These are phyloP conservation scores for Vinca major DNA, from an alignment of 305 asterid genomes.

Conservation along the genomic window DNA sequence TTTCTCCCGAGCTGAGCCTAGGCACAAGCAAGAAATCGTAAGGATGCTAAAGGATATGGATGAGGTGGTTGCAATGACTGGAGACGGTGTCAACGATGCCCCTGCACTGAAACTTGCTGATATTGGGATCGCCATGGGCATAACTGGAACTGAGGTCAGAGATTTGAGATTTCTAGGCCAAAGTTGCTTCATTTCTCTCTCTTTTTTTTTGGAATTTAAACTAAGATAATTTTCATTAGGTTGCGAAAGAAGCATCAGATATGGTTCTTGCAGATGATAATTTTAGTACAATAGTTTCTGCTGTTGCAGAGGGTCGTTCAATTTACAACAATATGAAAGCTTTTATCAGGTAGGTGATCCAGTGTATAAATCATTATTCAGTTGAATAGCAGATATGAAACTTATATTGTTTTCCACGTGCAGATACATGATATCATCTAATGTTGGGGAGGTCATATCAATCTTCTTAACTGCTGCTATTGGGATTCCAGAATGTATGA, in stretches of 20 bases:
- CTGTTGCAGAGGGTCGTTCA: constrained; percentile 85
- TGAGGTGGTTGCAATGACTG: constrained; percentile 94
- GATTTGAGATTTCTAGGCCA: neutral
- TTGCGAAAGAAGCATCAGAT: constrained; percentile 86
- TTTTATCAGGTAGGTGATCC: constrained; percentile 56
- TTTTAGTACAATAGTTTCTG: constrained; percentile 85
- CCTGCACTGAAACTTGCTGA: constrained; percentile 93
- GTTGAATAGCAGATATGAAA: neutral
- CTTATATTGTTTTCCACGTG: constrained; percentile 14
- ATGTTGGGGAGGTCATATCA: constrained; percentile 82
- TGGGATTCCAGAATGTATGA: constrained; percentile 82
- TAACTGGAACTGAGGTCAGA: constrained; percentile 83
- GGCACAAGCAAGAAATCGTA: constrained; percentile 88
- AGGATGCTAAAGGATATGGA: constrained; percentile 78
- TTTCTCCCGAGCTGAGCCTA: constrained; percentile 85
- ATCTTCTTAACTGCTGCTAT: constrained; percentile 81
- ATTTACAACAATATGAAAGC: constrained; percentile 96
- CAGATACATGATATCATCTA: constrained; percentile 95
- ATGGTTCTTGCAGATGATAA: constrained; percentile 96
- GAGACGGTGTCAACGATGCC: constrained; percentile 97
- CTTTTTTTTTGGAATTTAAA: neutral
- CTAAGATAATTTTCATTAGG: constrained; percentile 27
- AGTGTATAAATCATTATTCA: neutral
- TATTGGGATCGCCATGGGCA: constrained; percentile 95
- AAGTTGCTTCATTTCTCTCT: neutral